Evolutionary conservation across 176 grass and related monocot species (phyloP).

Genomic region (Cocos nucifera): DNA sequence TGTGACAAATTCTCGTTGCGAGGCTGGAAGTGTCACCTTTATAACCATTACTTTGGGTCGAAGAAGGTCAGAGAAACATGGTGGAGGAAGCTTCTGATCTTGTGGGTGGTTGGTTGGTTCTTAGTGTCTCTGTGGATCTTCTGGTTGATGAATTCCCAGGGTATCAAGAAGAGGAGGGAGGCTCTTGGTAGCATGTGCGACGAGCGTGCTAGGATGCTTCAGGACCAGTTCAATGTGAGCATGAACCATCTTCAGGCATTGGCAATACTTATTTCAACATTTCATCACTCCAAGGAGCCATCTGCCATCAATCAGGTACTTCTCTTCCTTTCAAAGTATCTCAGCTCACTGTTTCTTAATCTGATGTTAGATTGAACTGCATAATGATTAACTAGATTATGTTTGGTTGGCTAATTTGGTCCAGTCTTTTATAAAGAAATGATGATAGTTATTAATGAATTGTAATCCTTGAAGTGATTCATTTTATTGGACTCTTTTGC

Average conservation of each 20-base stretch:
- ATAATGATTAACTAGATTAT: too few relatives aligned
- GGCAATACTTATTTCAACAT: conserved; percentile 88
- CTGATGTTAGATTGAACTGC: too few relatives aligned
- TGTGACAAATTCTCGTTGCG: conserved; percentile 48
- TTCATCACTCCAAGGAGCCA: conserved; percentile 72
- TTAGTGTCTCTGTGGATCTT: conserved; percentile 18
- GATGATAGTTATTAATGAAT: too few relatives aligned
- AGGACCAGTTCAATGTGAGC: conserved; percentile 99
- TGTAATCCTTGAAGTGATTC: background rate
- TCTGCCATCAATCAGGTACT: conserved; percentile 89
- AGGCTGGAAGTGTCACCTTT: conserved; percentile 40
- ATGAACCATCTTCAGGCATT: conserved; percentile 98
- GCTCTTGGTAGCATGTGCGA: conserved; percentile 84
- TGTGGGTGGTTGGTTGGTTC: conserved; percentile 36
- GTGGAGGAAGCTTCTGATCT: conserved; percentile 31
- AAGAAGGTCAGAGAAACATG: conserved; percentile 31
- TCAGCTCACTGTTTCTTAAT: too few relatives aligned
- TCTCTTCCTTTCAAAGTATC: background rate
- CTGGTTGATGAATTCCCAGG: conserved; percentile 17
- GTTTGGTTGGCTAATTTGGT: too few relatives aligned
- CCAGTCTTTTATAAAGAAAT: too few relatives aligned
- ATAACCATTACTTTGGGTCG: conserved; percentile 33
- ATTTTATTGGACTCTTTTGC: too few relatives aligned
- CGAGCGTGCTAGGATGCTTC: conserved; percentile 89
- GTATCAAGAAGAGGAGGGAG: conserved; percentile 51